Evolutionary conservation across 148 eudicot genomes (phyloP), one percentile per base, ranked within the genome.

Genomic region (Pouteria glomerata): DNA sequence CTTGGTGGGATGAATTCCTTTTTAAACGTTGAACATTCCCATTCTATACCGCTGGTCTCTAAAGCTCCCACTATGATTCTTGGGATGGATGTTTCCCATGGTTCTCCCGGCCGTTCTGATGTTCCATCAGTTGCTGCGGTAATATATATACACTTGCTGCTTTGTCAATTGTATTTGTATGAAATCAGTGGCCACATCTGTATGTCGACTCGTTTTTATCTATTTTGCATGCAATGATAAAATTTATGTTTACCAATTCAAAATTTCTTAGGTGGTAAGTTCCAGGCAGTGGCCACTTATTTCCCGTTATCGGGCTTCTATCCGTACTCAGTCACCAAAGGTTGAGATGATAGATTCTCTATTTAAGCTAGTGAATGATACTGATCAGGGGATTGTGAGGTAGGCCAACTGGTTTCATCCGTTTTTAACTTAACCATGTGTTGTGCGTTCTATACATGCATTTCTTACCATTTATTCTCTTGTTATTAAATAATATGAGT

Each of bases 261-360:
- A 47, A 14, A 10, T 47, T 57, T 18, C 10, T 29, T 61, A 89
- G 92, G 97, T 92, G 58, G 95, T 92, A 18, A 78, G 95, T 63
- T 92, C 92, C 10, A 84, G 90, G 70, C 74, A 79, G 23, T 92
- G 95, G 94, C 95, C 97, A 13, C 79, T 81, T 14, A 87, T 89
- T 21, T 92, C 95, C 44, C 79, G 85, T 6, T 89, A 91, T 72
- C 78, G 92, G 67, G 97, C 97, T 12, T 86, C 82, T 65, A 94
- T 91, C 0, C 88, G 90, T 19, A 81, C 97, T 0, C 94, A 89
- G 73, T 87, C 94, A 29, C 85, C 94, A 0, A 87, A 85, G 77
- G 86, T 87, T 23, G 96, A 92, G 63, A 92, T 92, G 85, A 86
- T 88, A 0, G 96, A 89, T 73, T 79, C 78, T 19, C 80, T 92